These are phyloP conservation scores for Symbiodinium pilosum DNA, from an alignment of 73 alveolate species.

Conservation along the genomic window DNA sequence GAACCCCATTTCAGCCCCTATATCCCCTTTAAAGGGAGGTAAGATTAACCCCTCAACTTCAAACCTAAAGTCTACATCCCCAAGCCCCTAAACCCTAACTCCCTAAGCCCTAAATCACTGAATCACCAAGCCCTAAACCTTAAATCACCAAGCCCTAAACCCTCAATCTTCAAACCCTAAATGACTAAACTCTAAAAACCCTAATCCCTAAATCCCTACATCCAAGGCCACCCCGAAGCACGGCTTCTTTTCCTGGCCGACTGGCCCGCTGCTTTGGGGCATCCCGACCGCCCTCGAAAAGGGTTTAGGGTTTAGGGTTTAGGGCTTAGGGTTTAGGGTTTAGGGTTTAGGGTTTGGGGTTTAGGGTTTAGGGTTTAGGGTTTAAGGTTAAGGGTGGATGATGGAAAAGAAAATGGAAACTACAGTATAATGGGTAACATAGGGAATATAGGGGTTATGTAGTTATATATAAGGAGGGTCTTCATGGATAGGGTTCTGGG, in stretches of 20 bases:
- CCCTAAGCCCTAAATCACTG: background rate
- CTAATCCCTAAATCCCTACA: background rate
- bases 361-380: background rate
- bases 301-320: background rate
- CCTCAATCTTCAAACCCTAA: background rate
- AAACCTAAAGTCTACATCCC: background rate
- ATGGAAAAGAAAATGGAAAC: too few species aligned
- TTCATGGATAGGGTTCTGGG: background rate
- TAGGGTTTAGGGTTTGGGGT: background rate
- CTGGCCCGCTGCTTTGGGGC: conserved; percentile 2
- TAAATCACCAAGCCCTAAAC: background rate
- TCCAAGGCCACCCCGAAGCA: background rate
- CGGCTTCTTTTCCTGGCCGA: background rate
- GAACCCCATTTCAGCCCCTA: too few species aligned
- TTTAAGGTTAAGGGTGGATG: too few species aligned
- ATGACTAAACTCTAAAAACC: background rate
- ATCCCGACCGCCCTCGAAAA: background rate
- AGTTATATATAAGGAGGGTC: too few species aligned
- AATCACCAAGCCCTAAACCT: background rate
- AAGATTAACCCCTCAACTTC: background rate
- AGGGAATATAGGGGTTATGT: too few species aligned
- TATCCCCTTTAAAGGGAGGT: too few species aligned
- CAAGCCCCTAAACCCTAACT: background rate
- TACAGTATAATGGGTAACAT: too few species aligned
- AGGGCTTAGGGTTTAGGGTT: background rate